Conservation (phyloP, 768 basidiomycete species). For the Tylopilus felleus region DNA sequence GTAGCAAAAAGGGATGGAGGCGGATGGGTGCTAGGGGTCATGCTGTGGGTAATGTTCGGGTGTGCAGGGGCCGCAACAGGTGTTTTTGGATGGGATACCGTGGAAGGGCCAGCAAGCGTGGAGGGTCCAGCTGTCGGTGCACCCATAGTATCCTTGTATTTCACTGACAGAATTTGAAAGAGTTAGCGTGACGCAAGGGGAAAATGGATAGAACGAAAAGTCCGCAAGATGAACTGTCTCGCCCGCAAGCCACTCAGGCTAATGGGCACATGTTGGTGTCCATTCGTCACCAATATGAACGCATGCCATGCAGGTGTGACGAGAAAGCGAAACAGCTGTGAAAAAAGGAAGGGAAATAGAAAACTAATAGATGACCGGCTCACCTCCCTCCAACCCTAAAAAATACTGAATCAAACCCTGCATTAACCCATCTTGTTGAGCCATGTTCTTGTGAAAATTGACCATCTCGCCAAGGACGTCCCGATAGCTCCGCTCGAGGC, state of each 20-base stretch:
- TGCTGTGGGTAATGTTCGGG: constrained; percentile 21
- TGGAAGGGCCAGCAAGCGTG: constrained; percentile 4
- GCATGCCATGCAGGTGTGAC: background rate
- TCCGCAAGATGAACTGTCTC: background rate
- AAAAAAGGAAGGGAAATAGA: background rate
- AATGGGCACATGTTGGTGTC: background rate
- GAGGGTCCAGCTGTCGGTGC: constrained; percentile 14
- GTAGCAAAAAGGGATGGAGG: constrained; percentile 27
- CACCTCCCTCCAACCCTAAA: constrained; percentile 63
- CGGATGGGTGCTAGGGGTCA: constrained; percentile 33
- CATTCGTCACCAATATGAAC: background rate
- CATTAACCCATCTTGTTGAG: constrained; percentile 82
- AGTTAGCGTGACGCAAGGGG: constrained; percentile 5
- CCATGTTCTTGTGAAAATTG: constrained; percentile 68
- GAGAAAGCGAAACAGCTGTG: background rate
- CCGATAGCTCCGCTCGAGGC: constrained; percentile 62
- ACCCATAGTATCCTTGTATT: constrained; percentile 19
- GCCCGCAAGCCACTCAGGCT: background rate
- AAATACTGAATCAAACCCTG: constrained; percentile 80
- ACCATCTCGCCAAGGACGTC: constrained; percentile 70
- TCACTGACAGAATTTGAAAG: constrained; percentile 12
- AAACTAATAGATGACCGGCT: constrained; percentile 28
- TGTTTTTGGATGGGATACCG: constrained; percentile 17
- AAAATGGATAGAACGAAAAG: background rate
- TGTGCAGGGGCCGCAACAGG: constrained; percentile 12